Conservation (phyloP, 2,329 filamentous ascomycete species). For the Lomentospora prolificans region DNA sequence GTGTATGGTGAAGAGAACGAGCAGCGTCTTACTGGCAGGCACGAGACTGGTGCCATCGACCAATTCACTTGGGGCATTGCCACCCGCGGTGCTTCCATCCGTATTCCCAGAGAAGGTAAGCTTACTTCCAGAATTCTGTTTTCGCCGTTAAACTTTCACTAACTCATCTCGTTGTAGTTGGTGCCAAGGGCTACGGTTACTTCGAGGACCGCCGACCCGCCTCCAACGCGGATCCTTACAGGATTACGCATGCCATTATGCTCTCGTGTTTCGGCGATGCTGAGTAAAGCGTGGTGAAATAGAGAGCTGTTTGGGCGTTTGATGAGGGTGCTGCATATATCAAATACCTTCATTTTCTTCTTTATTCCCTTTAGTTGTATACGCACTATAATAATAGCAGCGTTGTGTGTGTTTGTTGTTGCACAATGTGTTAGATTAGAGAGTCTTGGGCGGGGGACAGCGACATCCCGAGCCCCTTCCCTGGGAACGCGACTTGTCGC, state of each 20-base stretch:
- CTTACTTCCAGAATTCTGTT: background rate
- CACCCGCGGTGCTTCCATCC: slow-evolving; percentile 89
- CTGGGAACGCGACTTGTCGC: background rate
- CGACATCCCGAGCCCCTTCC: background rate
- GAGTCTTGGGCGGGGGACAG: background rate
- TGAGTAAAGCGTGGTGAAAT: background rate
- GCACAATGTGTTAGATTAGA: background rate
- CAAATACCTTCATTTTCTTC: background rate
- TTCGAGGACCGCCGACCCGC: slow-evolving; percentile 80
- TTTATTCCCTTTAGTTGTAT: background rate
- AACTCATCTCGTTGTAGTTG: slow-evolving; percentile 29
- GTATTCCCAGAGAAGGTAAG: slow-evolving; percentile 65
- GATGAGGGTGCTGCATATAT: background rate
- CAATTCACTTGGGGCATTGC: slow-evolving; percentile 90
- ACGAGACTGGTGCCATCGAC: slow-evolving; percentile 93
- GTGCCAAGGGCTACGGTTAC: slow-evolving; percentile 86
- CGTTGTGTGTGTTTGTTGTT: slow-evolving; percentile 2
- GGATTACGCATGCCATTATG: slow-evolving; percentile 69
- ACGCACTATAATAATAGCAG: background rate
- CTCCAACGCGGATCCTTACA: slow-evolving; percentile 81
- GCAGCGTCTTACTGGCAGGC: slow-evolving; percentile 79
- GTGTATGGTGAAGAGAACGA: slow-evolving; percentile 97
- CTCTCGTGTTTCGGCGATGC: slow-evolving; percentile 8
- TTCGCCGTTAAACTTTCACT: background rate
- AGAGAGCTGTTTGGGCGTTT: background rate